These are phyloP conservation scores for Eucalyptus marginata DNA, from an alignment of 345 rosid species.

Conservation along the genomic window DNA sequence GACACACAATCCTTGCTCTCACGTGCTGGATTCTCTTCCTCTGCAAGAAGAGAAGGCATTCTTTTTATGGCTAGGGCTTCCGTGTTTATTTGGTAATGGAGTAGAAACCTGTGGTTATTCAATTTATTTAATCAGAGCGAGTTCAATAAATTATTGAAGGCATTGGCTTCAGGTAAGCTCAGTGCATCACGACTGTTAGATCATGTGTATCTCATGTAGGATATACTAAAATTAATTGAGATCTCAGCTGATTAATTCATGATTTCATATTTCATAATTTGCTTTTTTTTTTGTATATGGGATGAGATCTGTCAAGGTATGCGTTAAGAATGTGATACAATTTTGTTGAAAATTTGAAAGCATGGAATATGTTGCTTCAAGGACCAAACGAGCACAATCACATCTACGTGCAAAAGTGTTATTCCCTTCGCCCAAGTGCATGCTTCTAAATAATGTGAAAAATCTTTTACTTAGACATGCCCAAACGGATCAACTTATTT, in stretches of 20 bases:
- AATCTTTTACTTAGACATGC: not conserved
- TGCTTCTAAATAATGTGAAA: not conserved
- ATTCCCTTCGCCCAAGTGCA: not conserved
- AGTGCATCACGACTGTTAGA: accelerated
- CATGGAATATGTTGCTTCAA: accelerated
- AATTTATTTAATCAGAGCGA: no score
- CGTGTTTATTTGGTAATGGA: not conserved
- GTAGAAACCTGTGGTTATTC: no score
- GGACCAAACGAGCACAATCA: not conserved
- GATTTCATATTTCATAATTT: no score
- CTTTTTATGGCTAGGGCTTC: not conserved
- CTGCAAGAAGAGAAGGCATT: not conserved
- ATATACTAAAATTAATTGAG: no score
- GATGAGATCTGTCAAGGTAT: no score
- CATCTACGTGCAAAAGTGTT: accelerated
- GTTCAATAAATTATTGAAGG: no score
- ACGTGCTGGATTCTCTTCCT: not conserved
- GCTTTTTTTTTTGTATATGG: no score
- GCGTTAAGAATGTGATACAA: no score
- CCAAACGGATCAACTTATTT: accelerated
- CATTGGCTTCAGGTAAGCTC: accelerated
- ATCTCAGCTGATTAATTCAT: accelerated
- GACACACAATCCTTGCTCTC: not conserved
- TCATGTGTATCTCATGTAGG: accelerated
- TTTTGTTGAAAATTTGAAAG: no score